phyloP scores from a whole-genome alignment of 345 rosid species.

The Brassica juncea region DNA sequence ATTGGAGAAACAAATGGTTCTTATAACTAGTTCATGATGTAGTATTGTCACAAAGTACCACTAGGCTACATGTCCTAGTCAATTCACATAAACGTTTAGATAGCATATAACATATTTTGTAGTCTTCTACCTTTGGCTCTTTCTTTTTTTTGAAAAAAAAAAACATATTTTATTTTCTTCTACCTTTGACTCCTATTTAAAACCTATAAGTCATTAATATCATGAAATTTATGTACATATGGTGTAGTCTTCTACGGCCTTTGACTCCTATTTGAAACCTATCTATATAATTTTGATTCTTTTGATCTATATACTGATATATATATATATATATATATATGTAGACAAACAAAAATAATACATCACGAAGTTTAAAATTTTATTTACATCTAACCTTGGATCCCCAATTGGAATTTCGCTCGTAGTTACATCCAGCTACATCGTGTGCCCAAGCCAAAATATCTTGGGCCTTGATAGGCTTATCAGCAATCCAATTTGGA shows the following conservation, averaged over 20 bases:
- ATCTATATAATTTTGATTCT: neutral
- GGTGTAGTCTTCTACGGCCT: neutral
- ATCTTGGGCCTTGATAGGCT: conserved; percentile 35
- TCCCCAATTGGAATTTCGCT: conserved; percentile 65
- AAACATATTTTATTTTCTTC: neutral
- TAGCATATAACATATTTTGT: neutral
- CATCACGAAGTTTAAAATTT: neutral
- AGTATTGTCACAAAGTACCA: neutral
- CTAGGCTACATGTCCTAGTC: neutral
- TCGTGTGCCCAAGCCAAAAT: conserved; percentile 48
- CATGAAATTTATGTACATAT: neutral
- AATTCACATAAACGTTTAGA: neutral
- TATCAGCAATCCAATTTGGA: conserved; percentile 27
- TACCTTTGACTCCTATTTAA: neutral
- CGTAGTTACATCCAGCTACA: conserved; percentile 60
- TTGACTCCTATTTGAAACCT: neutral
- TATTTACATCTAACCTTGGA: conserved; percentile 43
- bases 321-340: too few relatives aligned
- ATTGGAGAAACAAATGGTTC: neutral
- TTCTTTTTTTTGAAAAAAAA: neutral
- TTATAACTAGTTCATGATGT: conserved; percentile 1
- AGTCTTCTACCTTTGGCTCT: neutral
- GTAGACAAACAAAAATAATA: neutral
- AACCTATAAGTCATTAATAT: neutral
- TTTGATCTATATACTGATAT: too few relatives aligned